Conservation (phyloP, 1,284 basidiomycete species). For the Ustilago vetiveriae region DNA sequence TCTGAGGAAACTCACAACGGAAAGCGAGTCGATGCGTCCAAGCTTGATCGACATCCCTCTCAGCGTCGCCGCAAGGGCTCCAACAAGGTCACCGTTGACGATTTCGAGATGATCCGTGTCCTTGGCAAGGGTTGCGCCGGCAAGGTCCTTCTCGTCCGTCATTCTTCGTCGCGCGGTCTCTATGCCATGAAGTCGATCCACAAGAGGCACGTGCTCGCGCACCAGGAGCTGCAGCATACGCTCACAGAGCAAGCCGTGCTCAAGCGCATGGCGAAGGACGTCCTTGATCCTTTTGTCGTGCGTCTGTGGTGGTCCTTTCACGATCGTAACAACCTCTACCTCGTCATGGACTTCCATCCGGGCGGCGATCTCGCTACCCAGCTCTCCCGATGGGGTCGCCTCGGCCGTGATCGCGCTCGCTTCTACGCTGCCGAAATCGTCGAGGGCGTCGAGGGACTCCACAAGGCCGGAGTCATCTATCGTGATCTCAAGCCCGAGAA, state of each 20-base stretch:
- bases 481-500: constrained; percentile 99
- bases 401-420: constrained; percentile 88
- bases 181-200: constrained; percentile 67
- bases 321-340: constrained; percentile 64
- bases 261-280: constrained; percentile 77
- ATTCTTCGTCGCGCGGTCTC: constrained; percentile 52
- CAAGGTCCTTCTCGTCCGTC: constrained; percentile 64
- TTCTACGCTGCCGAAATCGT: constrained; percentile 99
- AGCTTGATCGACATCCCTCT: constrained; percentile 4
- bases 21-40: constrained; percentile 6
- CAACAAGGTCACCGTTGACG: constrained; percentile 72
- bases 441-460: constrained; percentile 95
- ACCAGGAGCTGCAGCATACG: constrained; percentile 66
- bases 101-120: constrained; percentile 69
- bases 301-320: constrained; percentile 67
- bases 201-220: constrained; percentile 66
- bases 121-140: constrained; percentile 67
- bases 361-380: constrained; percentile 89
- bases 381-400: constrained; percentile 88
- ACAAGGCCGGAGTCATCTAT: constrained; percentile 99
- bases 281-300: constrained; percentile 65
- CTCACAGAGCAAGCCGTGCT: constrained; percentile 66
- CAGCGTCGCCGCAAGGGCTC: constrained; percentile 29
- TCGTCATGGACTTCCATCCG: constrained; percentile 81
- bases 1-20: constrained; percentile 19